Percentiles rank a stretch among this genome's conserved stretches.
These are phyloP conservation scores for Scutellaria minor DNA, from an alignment of 257 asterid species.

Conservation along the genomic window DNA sequence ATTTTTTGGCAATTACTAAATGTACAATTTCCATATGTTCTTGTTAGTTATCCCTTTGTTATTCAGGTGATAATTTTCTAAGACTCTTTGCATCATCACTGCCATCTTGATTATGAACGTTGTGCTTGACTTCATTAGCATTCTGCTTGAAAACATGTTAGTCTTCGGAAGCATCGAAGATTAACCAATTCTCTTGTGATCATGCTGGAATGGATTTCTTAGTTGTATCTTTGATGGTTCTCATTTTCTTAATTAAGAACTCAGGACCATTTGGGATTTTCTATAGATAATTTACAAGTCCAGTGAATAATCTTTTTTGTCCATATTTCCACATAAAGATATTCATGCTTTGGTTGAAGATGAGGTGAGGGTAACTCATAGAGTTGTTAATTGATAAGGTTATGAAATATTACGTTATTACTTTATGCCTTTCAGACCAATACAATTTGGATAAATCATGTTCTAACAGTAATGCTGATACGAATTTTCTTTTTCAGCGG, in stretches of 20 bases:
- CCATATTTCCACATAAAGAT: background rate
- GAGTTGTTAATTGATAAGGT: background rate
- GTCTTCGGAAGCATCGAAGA: background rate
- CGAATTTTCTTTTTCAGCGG: constrained; percentile 11
- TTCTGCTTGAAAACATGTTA: background rate
- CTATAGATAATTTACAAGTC: background rate
- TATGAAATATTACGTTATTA: no score
- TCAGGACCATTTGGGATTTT: background rate
- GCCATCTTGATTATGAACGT: background rate
- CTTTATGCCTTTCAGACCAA: no score
- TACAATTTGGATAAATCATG: background rate
- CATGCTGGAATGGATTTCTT: background rate
- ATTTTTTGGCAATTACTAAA: background rate
- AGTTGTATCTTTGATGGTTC: background rate
- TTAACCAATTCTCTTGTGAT: background rate
- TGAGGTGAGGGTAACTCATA: background rate
- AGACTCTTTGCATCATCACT: background rate
- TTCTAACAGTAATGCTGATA: background rate
- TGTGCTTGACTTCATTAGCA: background rate
- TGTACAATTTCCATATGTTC: background rate
- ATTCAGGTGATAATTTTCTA: constrained; percentile 19
- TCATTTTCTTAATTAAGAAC: background rate
- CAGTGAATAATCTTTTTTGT: background rate
- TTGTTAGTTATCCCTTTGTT: background rate
- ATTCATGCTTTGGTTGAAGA: no score